A percentile compares a stretch with the other conserved stretches of the same genome.
phyloP scores from a whole-genome alignment of 2,329 filamentous ascomycete species.

The Pseudocercospora musae region DNA sequence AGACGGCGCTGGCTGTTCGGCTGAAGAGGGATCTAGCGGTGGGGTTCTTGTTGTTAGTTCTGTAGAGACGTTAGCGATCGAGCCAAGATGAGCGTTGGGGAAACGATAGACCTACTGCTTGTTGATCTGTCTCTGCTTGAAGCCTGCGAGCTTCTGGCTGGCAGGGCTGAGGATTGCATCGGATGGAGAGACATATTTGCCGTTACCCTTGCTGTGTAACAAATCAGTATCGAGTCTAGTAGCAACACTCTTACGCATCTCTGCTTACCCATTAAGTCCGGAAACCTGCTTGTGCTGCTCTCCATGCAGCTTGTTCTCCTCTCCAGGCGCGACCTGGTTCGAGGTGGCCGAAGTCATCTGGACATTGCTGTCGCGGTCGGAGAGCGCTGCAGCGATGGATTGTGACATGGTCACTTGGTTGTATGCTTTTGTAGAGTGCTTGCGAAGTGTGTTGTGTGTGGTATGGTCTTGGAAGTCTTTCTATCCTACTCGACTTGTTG shows the following conservation, averaged over 20 bases:
- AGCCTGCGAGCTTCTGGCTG: slow-evolving; percentile 74
- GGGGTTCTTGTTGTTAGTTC: slow-evolving; percentile 20
- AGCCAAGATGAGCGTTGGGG: too few species aligned
- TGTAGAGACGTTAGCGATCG: background rate
- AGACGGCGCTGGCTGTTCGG: slow-evolving; percentile 21
- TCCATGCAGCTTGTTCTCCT: slow-evolving; percentile 23
- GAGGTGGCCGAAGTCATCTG: slow-evolving; percentile 19
- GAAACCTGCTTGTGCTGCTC: slow-evolving; percentile 21
- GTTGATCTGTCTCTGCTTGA: slow-evolving; percentile 74
- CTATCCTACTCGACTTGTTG: background rate
- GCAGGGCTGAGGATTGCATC: slow-evolving; percentile 86
- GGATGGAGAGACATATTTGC: slow-evolving; percentile 75
- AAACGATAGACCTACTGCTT: slow-evolving; percentile 57
- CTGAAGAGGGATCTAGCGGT: slow-evolving; percentile 25
- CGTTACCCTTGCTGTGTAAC: slow-evolving; percentile 25
- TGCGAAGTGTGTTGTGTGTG: background rate
- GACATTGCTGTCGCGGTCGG: slow-evolving; percentile 26
- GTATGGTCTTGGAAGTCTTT: background rate
- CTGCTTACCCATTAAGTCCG: slow-evolving; percentile 13
- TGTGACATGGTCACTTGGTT: slow-evolving; percentile 14
- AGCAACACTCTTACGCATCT: background rate
- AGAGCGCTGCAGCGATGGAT: slow-evolving; percentile 24
- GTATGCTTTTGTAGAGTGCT: background rate
- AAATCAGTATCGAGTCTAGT: background rate
- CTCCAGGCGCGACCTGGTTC: slow-evolving; percentile 8